Evolutionary conservation across 169 alveolate species (phyloP).

Genomic region (Plasmodium reichenowi): DNA sequence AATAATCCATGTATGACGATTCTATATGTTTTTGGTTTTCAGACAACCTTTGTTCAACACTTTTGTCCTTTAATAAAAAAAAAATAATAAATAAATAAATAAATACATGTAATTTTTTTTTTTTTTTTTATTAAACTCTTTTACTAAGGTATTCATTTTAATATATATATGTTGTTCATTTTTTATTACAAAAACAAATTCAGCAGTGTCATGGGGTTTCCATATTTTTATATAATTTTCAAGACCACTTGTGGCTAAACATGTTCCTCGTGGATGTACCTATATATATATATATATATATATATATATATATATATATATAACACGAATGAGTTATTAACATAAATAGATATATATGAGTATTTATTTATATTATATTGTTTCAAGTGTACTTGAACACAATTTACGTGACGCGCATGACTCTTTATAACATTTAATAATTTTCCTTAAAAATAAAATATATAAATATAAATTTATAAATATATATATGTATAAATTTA

Average conservation of each 20-base stretch:
- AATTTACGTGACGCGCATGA: slow-evolving; percentile 77
- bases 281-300: background rate
- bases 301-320: background rate
- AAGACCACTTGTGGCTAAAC: slow-evolving; percentile 79
- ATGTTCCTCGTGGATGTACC: slow-evolving; percentile 78
- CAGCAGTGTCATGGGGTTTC: slow-evolving; percentile 64
- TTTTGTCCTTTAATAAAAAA: slow-evolving; percentile 19
- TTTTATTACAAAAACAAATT: slow-evolving; percentile 53
- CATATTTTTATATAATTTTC: slow-evolving; percentile 78
- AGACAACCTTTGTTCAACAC: slow-evolving; percentile 3
- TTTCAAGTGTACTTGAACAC: slow-evolving; percentile 66
- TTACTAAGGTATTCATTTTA: background rate
- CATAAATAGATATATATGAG: background rate
- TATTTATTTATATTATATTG: background rate
- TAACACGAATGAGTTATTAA: background rate
- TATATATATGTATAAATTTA: background rate
- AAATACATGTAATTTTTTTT: background rate
- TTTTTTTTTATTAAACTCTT: background rate
- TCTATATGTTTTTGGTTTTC: slow-evolving; percentile 18
- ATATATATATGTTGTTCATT: background rate
- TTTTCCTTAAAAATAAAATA: slow-evolving; percentile 51
- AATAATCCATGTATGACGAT: slow-evolving; percentile 8
- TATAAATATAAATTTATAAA: background rate
- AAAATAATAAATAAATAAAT: background rate
- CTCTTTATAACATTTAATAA: slow-evolving; percentile 74